Percentiles rank a stretch among this genome's conserved stretches.
phyloP scores from a whole-genome alignment of 345 rosid genomes.

The Ceriops zippeliana region DNA sequence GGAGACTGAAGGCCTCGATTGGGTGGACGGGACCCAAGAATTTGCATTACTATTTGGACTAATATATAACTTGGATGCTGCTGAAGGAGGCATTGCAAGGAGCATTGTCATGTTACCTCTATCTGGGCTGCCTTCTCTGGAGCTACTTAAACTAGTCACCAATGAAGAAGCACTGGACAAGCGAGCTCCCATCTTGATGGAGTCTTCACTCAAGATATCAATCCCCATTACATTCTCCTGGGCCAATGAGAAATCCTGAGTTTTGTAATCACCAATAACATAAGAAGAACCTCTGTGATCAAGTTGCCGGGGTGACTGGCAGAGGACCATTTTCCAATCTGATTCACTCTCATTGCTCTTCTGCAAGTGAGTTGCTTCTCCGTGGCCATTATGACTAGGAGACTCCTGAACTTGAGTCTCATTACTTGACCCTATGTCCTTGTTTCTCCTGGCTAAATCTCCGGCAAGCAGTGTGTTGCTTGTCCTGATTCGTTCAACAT shows the following conservation, averaged over 20 bases:
- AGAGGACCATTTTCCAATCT: slow-evolving; percentile 39
- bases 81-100: slow-evolving; percentile 46
- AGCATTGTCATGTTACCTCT: slow-evolving; percentile 43
- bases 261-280: slow-evolving; percentile 18
- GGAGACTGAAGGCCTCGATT: slow-evolving; percentile 46
- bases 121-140: slow-evolving; percentile 61
- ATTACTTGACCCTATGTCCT: slow-evolving; percentile 31
- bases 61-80: slow-evolving; percentile 42
- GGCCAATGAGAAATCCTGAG: slow-evolving; percentile 32
- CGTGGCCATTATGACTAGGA: slow-evolving; percentile 17
- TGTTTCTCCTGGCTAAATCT: slow-evolving; percentile 68
- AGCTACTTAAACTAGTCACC: slow-evolving; percentile 51
- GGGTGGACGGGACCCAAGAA: slow-evolving; percentile 56
- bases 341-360: slow-evolving; percentile 23
- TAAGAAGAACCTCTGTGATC: slow-evolving; percentile 23
- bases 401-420: slow-evolving; percentile 14
- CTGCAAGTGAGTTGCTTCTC: slow-evolving; percentile 20
- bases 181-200: slow-evolving; percentile 35
- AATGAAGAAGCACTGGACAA: slow-evolving; percentile 49
- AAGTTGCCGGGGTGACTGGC: slow-evolving; percentile 39
- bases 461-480: slow-evolving; percentile 77
- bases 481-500: slow-evolving; percentile 80
- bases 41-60: slow-evolving; percentile 33
- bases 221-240: slow-evolving; percentile 28
- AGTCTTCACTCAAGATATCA: slow-evolving; percentile 23